These are phyloP conservation scores for Lactifluus echinatus DNA, from an alignment of 768 basidiomycete species.

Conservation along the genomic window DNA sequence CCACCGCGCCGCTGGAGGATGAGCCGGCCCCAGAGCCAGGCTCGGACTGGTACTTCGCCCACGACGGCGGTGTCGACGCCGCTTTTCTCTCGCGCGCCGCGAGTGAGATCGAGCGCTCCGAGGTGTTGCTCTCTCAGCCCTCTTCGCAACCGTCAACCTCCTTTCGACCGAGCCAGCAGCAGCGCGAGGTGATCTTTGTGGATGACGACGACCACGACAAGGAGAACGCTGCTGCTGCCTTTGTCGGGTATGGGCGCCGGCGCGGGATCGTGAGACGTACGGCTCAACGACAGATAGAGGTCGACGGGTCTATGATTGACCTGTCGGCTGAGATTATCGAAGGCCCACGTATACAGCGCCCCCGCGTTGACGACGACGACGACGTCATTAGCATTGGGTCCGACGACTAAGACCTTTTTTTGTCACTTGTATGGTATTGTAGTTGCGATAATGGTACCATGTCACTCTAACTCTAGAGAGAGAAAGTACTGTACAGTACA, in stretches of 20 bases:
- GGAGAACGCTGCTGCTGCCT: constrained; percentile 48
- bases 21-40: constrained; percentile 18
- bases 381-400: constrained; percentile 17
- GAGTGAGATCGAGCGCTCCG: constrained; percentile 27
- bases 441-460: background rate
- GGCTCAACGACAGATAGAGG: constrained; percentile 21
- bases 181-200: constrained; percentile 34
- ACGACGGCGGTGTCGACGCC: constrained; percentile 31
- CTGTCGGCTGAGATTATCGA: constrained; percentile 37
- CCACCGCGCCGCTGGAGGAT: constrained; percentile 14
- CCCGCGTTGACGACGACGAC: background rate
- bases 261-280: constrained; percentile 43
- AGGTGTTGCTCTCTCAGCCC: constrained; percentile 14
- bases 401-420: background rate
- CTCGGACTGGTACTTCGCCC: constrained; percentile 28
- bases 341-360: background rate
- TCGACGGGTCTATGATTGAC: constrained; percentile 39
- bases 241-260: constrained; percentile 38
- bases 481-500: background rate
- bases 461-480: background rate
- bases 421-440: background rate
- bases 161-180: constrained; percentile 6
- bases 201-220: constrained; percentile 47
- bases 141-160: constrained; percentile 10
- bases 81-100: constrained; percentile 34